phyloP scores from a whole-genome alignment of 192 early-diverging fungal genomes.

The Chytriomyces confervae region DNA sequence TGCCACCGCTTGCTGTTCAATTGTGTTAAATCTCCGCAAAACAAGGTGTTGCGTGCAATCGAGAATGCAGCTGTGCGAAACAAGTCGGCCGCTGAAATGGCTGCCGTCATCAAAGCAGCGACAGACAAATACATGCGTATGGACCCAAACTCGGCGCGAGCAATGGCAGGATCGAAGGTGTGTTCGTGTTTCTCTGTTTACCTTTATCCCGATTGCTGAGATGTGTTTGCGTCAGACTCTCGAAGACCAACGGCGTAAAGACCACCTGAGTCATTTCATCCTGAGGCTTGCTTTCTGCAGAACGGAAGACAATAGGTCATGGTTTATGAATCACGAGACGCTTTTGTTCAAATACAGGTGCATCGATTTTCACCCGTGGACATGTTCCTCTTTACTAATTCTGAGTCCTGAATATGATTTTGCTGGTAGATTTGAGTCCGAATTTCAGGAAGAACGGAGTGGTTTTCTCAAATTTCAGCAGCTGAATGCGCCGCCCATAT shows the following conservation, averaged over 20 bases:
- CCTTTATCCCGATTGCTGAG: too few species aligned
- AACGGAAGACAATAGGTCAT: conserved; percentile 49
- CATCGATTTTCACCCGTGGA: neutral
- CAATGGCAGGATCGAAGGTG: neutral
- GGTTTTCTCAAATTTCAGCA: conserved; percentile 53
- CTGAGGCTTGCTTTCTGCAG: conserved; percentile 57
- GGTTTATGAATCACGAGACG: conserved; percentile 55
- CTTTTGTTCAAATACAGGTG: conserved; percentile 52
- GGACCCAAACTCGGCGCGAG: conserved; percentile 1
- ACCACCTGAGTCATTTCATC: conserved; percentile 58
- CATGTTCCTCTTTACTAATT: neutral
- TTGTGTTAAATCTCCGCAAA: neutral
- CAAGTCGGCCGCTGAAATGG: conserved; percentile 30
- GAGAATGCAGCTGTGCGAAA: conserved; percentile 80
- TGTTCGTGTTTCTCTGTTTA: conserved; percentile 7
- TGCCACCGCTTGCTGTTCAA: neutral
- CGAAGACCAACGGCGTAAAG: conserved; percentile 45
- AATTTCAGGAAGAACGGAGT: conserved; percentile 59
- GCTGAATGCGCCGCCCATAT: conserved; percentile 30
- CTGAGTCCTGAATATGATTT: conserved; percentile 40
- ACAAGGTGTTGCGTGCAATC: conserved; percentile 75
- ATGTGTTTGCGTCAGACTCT: neutral
- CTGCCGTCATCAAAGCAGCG: conserved; percentile 20
- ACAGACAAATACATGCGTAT: conserved; percentile 20
- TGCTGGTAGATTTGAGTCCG: conserved; percentile 46